Evolutionary conservation across 1,139 yeast species (phyloP).

Genomic region (Lodderomyces margitis): DNA sequence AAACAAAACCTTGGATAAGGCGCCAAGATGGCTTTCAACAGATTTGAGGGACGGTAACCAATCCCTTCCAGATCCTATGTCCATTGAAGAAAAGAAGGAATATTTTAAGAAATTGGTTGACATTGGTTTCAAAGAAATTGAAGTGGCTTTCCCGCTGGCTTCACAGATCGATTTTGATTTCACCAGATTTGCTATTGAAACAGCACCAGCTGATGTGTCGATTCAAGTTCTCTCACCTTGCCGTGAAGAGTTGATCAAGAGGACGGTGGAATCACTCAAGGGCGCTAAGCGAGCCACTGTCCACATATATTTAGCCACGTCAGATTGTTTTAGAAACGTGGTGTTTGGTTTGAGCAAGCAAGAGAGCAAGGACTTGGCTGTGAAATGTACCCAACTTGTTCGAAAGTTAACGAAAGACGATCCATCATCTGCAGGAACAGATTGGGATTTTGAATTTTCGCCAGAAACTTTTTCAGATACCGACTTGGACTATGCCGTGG

Average conservation of each 20-base stretch:
- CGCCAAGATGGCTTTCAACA: conserved; percentile 96
- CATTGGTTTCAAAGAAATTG: conserved; percentile 93
- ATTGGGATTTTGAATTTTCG: conserved; percentile 90
- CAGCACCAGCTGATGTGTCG: conserved; percentile 89
- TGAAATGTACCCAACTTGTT: conserved; percentile 77
- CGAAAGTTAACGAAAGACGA: conserved; percentile 86
- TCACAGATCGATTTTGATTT: conserved; percentile 95
- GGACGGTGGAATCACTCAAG: conserved; percentile 84
- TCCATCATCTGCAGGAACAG: conserved; percentile 65
- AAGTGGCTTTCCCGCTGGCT: conserved; percentile 95
- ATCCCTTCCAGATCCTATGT: conserved; percentile 96
- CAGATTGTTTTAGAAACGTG: conserved; percentile 86
- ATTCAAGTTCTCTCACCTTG: conserved; percentile 93
- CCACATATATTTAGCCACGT: conserved; percentile 89
- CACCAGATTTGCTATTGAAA: conserved; percentile 87
- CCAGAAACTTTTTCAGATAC: conserved; percentile 96
- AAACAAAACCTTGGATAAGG: conserved; percentile 61
- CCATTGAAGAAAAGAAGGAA: conserved; percentile 81
- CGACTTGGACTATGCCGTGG: conserved; percentile 75
- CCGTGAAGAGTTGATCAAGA: conserved; percentile 80
- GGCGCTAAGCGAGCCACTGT: conserved; percentile 92
- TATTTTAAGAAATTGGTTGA: conserved; percentile 86
- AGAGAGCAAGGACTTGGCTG: conserved; percentile 78
- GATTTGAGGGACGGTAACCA: conserved; percentile 97
- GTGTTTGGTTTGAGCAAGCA: conserved; percentile 84